phyloP scores from a whole-genome alignment of 768 basidiomycete species.

The Hygrocybe coccinea region DNA sequence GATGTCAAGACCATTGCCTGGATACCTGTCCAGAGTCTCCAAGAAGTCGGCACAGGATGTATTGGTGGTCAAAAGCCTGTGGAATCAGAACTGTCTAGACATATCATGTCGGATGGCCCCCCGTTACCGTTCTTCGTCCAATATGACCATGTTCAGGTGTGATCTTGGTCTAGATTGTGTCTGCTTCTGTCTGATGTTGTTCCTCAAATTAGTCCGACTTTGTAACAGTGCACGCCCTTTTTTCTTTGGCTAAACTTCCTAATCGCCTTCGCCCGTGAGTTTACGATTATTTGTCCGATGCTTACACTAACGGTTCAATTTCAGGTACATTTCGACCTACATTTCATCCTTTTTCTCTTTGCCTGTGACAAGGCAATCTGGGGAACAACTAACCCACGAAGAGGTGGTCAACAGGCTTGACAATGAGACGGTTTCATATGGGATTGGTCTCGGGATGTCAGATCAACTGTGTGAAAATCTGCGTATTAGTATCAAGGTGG shows the following conservation, averaged over 20 bases:
- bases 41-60: slow-evolving; percentile 56
- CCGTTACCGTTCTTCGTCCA: slow-evolving; percentile 84
- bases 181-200: too few relatives aligned
- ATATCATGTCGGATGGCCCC: slow-evolving; percentile 64
- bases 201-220: slow-evolving; percentile 73
- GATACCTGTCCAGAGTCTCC: slow-evolving; percentile 69
- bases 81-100: slow-evolving; percentile 46
- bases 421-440: slow-evolving; percentile 86
- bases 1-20: slow-evolving; percentile 87
- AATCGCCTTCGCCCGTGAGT: slow-evolving; percentile 67
- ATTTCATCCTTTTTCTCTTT: slow-evolving; percentile 83
- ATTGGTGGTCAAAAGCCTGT: slow-evolving; percentile 16
- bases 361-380: slow-evolving; percentile 67
- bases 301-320: slow-evolving; percentile 3
- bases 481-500: slow-evolving; percentile 79
- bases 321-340: slow-evolving; percentile 73
- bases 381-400: slow-evolving; percentile 73
- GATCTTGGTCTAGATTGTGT: slow-evolving; percentile 9
- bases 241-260: slow-evolving; percentile 73
- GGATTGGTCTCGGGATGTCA: slow-evolving; percentile 59
- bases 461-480: slow-evolving; percentile 69
- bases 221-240: slow-evolving; percentile 70
- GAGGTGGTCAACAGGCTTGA: slow-evolving; percentile 88
- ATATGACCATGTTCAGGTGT: slow-evolving; percentile 87
- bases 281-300: background rate